phyloP scores from a whole-genome alignment of 176 grass and related monocot species.

The Bolboschoenus planiculmis region DNA sequence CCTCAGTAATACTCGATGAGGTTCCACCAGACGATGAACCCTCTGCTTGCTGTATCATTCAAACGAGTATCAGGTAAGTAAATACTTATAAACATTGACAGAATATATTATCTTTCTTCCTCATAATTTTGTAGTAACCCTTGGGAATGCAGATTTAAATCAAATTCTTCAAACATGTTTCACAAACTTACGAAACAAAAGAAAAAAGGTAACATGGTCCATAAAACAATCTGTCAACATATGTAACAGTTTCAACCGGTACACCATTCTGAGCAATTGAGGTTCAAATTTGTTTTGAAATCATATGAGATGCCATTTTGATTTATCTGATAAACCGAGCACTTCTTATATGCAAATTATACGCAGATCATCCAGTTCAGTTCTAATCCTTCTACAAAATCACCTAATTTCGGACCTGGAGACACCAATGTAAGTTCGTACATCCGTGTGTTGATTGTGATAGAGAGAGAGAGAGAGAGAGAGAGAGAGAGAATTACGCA shows the following conservation, averaged over 20 bases:
- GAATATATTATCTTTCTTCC: neutral
- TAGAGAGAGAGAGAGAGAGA: neutral
- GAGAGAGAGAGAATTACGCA: constrained; percentile 47
- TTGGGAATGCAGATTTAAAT: neutral
- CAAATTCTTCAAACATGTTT: neutral
- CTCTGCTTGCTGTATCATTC: constrained; percentile 16
- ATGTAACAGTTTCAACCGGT: neutral
- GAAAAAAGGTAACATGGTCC: no score
- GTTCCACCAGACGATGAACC: neutral
- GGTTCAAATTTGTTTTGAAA: neutral
- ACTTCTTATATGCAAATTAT: neutral
- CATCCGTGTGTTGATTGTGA: neutral
- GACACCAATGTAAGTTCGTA: neutral
- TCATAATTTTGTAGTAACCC: neutral
- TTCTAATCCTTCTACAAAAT: neutral
- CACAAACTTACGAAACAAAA: no score
- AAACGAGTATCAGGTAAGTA: neutral
- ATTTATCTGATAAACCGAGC: neutral
- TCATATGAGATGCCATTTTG: neutral
- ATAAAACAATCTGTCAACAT: neutral
- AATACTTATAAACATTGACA: neutral
- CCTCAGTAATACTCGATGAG: neutral
- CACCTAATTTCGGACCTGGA: neutral
- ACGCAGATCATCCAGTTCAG: neutral
- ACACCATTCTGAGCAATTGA: neutral